These are phyloP conservation scores for Leccinum fallax DNA, from an alignment of 1,284 basidiomycete species.

Conservation along the genomic window DNA sequence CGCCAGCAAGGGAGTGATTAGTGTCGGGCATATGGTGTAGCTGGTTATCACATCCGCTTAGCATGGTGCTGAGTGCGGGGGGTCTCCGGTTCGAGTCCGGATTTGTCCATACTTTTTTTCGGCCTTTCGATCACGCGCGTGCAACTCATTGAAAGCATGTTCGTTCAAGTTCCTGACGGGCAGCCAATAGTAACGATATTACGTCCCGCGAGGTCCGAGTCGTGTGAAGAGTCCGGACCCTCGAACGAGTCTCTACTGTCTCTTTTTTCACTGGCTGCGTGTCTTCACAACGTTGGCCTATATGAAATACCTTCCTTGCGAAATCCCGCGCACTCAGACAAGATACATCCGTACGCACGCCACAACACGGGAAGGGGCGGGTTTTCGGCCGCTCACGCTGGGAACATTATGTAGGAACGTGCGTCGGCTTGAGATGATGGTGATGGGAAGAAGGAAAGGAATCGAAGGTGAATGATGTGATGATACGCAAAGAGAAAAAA, in stretches of 20 bases:
- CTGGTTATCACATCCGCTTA: slow-evolving; percentile 54
- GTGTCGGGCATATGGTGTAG: slow-evolving; percentile 47
- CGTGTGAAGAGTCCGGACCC: background rate
- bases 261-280: background rate
- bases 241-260: background rate
- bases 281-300: background rate
- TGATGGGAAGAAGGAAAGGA: background rate
- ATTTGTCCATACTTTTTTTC: slow-evolving; percentile 34
- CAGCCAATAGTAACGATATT: background rate
- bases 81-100: slow-evolving; percentile 46
- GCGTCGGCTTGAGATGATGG: background rate
- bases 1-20: background rate
- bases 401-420: background rate
- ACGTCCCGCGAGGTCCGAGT: background rate
- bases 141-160: background rate
- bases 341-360: background rate
- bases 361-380: background rate
- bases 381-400: background rate
- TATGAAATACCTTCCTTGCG: background rate
- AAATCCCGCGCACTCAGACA: background rate
- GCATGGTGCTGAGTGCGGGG: slow-evolving; percentile 38
- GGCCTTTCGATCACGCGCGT: background rate
- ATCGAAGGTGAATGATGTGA: background rate
- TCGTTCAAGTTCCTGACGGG: background rate
- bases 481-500: background rate